Conservation (phyloP, 192 early-diverging fungal genomes). For the Obelidium mucronatum region DNA sequence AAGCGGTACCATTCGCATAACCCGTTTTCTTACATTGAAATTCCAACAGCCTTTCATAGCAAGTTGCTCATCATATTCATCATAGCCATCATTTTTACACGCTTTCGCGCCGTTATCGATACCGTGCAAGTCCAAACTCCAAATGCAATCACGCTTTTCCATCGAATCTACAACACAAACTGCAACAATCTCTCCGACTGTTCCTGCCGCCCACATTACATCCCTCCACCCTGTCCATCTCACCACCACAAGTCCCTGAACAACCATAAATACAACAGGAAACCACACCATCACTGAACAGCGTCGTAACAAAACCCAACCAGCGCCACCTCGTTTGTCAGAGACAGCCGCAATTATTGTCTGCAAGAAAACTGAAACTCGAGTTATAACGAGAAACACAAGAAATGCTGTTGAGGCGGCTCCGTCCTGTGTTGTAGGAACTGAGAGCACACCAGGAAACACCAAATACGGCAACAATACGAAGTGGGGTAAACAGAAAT, state of each 20-base stretch:
- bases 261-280: conserved; percentile 13
- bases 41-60: not conserved
- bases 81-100: not conserved
- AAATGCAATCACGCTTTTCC: not conserved
- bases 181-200: conserved; percentile 2
- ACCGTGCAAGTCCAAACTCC: not conserved
- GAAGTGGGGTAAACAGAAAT: not conserved
- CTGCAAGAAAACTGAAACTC: not conserved
- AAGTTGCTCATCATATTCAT: not conserved
- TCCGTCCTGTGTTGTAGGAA: conserved; percentile 11
- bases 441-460: conserved; percentile 5
- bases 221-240: conserved; percentile 25
- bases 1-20: conserved; percentile 12
- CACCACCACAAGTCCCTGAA: not conserved
- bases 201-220: conserved; percentile 11
- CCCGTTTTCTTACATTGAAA: not conserved
- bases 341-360: not conserved
- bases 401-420: conserved; percentile 6
- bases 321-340: not conserved
- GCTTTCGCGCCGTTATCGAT: not conserved
- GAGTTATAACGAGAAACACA: not conserved
- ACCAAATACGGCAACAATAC: conserved; percentile 1
- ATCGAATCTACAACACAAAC: conserved; percentile 8
- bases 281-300: conserved; percentile 7
- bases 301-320: conserved; percentile 2